Evolutionary conservation across 495 filamentous ascomycete genomes (phyloP), one percentile per base, ranked within the genome.

Genomic region (Daldinia decipiens): DNA sequence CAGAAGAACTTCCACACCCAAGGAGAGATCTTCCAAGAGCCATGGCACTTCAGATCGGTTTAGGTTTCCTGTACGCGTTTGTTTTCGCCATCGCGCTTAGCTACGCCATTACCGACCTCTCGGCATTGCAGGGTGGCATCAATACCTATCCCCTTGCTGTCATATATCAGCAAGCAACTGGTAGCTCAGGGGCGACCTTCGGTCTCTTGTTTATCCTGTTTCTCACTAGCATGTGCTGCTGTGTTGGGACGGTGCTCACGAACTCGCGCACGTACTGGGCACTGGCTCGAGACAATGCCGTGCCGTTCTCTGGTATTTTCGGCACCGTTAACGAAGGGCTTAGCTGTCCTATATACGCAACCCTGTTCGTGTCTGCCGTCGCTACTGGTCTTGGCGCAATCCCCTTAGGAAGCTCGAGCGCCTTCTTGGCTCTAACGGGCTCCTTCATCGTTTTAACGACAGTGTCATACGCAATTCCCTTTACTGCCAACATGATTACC

Each of bases 261-360:
- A 87, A 88, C 53, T 90, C 92, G n/a, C 88, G 93, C n/a, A 90
- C 89, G n/a, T 88, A 91, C 70, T 97, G 93, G 93, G 89, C 92
- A 2, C 85, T 97, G 12, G 87, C 91, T 36, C 88, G 93, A 36
- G 93, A 97, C 76, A 84, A 88, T 45, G 88, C 88, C 5, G 84
- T 86, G 1, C 88, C 88, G 0, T 85, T 87, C 65, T 76, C 81
- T 3, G 40, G 54, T 4, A 78, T 83, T 68, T 83, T 89, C 47
- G 74, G 79, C 45, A 68, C 62, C 12, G 85, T 90, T 66, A 82
- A 82, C 59, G 77, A 82, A 56, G 81, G 57, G 1, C 83, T 87
- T 34, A 84, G 86, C 39, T 91, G 87, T 70, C 93, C 93, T 0
- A 82, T 93, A 57, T 86, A 87, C 59, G 86, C 92, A 0, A 93